Evolutionary conservation across 768 basidiomycete genomes (phyloP), one percentile per base, ranked within the genome.

Genomic region (Leccinum barrowsii): DNA sequence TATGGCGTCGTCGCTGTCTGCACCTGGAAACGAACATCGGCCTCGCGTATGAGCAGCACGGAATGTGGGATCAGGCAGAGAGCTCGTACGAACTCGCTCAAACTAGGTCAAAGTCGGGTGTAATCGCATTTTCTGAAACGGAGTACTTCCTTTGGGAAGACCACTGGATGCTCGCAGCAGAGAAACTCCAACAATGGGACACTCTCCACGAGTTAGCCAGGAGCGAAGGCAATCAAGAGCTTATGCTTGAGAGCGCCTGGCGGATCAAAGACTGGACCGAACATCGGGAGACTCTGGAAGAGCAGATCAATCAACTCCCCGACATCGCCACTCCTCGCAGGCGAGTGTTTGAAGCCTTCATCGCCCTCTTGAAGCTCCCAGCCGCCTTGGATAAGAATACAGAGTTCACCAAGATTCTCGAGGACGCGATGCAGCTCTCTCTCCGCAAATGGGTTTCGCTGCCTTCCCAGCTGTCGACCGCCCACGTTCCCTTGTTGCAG

Each of bases 131-230:
- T 76, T 89, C 90, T 12, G 97, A 99, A 72, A 80, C 89, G 2
- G 97, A 99, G 72, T 98, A 95, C 71, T 94, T 91, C 66, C 78
- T 99, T 19, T 99, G 97, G 97, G 97, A 99, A 67, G 97, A 99
- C 70, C 97, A 99, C 71, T 99, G 97, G 96, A 90, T 99, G 59
- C 76, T 95, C 7, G 83, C 94, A 1, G 89, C 94, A 1, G 92
- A 96, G 75, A 99, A 99, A 73, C 78, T 99, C 17, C 97, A 98
- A 69, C 91, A 97, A 61, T 99, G 97, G 97, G 97, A 99, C 59
- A 84, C 90, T 21, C 80, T 99, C 4, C 85, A 90, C 61, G 97
- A 99, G 54, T 83, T 99, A 19, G 94, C 93, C 1, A 86, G 86
- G 63, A 84, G 79, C 56, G 96, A 98, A 73, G 85, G 84, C 26